Percentiles rank a stretch among this genome's conserved stretches.
Conservation (phyloP, 345 rosid species). For the Citrus inodora region DNA sequence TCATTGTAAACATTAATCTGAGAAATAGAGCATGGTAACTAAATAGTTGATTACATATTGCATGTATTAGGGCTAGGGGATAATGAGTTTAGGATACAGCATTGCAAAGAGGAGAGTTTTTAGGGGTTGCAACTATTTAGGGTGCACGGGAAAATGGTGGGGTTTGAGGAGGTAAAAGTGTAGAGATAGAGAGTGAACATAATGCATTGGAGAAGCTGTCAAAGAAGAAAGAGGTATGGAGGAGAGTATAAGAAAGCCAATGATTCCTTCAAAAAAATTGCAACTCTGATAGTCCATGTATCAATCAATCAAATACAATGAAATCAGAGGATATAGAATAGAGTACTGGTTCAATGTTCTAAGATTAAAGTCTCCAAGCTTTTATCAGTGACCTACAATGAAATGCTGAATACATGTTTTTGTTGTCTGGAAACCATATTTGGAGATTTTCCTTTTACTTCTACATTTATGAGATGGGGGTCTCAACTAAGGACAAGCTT, state of each 20-base stretch:
- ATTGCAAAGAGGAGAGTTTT: not conserved
- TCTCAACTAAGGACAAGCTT: not conserved
- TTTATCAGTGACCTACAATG: not conserved
- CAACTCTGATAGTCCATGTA: not conserved
- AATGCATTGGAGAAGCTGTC: not conserved
- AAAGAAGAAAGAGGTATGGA: not conserved
- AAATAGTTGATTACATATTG: not conserved
- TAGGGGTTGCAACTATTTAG: not conserved
- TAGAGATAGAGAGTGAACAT: not conserved
- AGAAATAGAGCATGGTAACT: not conserved
- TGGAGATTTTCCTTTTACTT: not conserved
- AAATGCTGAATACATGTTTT: not conserved
- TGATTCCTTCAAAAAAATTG: not conserved
- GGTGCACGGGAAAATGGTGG: not conserved
- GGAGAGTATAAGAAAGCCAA: not conserved
- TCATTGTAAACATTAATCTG: not conserved
- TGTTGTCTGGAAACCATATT: not conserved
- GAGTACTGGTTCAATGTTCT: not conserved
- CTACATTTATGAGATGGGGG: not conserved
- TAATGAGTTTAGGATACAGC: not conserved
- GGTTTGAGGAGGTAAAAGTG: not conserved
- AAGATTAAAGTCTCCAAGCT: not conserved
- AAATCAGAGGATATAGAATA: not conserved
- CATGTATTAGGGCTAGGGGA: not conserved
- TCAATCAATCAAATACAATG: not conserved